Evolutionary conservation across 352 stramenopile genomes (phyloP), one percentile per base, ranked within the genome.

Genomic region (Elongisporangium anandrum): DNA sequence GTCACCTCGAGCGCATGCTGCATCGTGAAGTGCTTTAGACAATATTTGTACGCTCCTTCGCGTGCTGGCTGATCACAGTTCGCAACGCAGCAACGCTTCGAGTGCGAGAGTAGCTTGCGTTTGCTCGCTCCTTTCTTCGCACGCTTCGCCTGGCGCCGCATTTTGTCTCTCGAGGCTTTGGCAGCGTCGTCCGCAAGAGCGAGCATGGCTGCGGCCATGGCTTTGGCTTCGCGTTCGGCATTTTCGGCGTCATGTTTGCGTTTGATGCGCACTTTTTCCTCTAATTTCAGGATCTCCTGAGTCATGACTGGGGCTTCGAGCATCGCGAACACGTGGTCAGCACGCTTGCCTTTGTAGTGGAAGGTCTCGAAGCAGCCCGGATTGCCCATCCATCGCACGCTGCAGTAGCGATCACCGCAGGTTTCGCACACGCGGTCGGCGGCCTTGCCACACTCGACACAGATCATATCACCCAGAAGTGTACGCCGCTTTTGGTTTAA

Each of bases 361-460:
- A 92, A 94, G 23, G 75, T 69, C 67, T 94, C 82, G 62, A 94
- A 94, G 64, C 85, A 94, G 13, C 83, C 85, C 6, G 83, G 63
- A 63, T 94, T 89, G 38, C 85, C 85, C 80, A 92, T 92, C 82
- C 85, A 92, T 19, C 79, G 80, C 19, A 87, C 82, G 54, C 85
- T 94, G 64, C 84, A 95, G 64, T 95, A 95, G 16, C 73, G 70
- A 56, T 95, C 85, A 26, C 75, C 77, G 48, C 85, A 95, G 10
- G 58, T 76, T 21, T 56, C 59, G 29, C 85, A 95, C 62, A 72
- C 60, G 6, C 85, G 81, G 61, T 95, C 85, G 3, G 83, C 83
- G 16, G 69, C 60, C 61, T 90, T 87, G 48, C 79, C 70, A 53
- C 85, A 95, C 55, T 95, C 85, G 22, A 87, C 80, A 54, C 85